Conservation (phyloP, 345 rosid species). For the Theobroma cacao region DNA sequence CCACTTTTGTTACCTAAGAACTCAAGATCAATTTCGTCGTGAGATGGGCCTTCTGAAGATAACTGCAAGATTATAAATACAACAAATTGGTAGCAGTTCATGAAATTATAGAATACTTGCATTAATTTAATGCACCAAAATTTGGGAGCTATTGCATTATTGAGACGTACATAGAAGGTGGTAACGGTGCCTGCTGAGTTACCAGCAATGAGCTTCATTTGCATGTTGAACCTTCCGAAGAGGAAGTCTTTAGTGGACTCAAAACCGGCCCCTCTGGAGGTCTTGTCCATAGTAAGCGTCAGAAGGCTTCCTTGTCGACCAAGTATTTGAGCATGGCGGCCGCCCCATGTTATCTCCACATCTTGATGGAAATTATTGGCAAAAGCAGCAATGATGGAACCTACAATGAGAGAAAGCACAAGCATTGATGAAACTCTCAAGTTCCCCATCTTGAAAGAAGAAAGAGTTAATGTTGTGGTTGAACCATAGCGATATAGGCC, state of each 20-base stretch:
- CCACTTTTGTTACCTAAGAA: slow-evolving; percentile 19
- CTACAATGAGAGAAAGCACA: not conserved
- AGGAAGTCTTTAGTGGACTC: slow-evolving; percentile 38
- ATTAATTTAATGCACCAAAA: not conserved
- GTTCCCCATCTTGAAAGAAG: slow-evolving; percentile 4
- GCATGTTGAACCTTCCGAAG: slow-evolving; percentile 40
- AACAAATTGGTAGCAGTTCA: not conserved
- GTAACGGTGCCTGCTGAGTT: slow-evolving; percentile 42
- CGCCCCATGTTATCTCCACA: slow-evolving; percentile 47
- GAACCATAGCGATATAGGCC: not conserved
- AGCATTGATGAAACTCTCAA: slow-evolving; percentile 5
- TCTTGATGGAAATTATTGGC: slow-evolving; percentile 31
- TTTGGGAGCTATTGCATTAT: not conserved
- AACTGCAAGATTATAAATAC: not conserved
- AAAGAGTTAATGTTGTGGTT: slow-evolving; percentile 8
- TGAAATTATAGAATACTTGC: not conserved
- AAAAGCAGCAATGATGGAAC: slow-evolving; percentile 14
- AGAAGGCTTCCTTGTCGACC: slow-evolving; percentile 37
- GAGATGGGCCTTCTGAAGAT: slow-evolving; percentile 9
- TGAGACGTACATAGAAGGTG: slow-evolving; percentile 41
- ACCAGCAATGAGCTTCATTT: slow-evolving; percentile 50
- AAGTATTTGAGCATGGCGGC: slow-evolving; percentile 33
- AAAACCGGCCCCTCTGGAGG: slow-evolving; percentile 43
- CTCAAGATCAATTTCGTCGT: slow-evolving; percentile 18
- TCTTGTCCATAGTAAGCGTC: slow-evolving; percentile 37